These are phyloP conservation scores for Lotus japonicus DNA, from an alignment of 306 rosid species.

Conservation along the genomic window DNA sequence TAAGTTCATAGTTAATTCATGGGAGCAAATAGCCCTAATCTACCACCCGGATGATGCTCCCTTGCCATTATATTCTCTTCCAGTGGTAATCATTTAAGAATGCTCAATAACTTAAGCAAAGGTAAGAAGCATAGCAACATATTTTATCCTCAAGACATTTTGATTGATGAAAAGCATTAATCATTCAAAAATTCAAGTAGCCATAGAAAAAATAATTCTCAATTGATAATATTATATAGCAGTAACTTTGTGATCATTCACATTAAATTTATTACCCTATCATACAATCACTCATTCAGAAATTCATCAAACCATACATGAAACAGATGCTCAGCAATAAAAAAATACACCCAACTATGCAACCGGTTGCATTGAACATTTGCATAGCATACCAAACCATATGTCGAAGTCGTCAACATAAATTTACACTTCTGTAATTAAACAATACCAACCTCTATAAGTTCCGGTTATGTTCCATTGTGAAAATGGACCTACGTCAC, in stretches of 20 bases:
- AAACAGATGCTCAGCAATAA: not conserved
- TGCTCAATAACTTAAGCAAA: not conserved
- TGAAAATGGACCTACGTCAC: conserved; percentile 81
- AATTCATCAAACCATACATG: conserved; percentile 3
- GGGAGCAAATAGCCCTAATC: conserved; percentile 3
- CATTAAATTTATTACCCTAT: not conserved
- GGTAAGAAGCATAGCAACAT: not conserved
- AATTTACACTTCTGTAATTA: not conserved
- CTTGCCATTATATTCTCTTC: conserved; percentile 1
- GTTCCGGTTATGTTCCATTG: conserved; percentile 96
- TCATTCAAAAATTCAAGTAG: not conserved
- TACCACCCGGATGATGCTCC: not conserved
- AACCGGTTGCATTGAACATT: conserved; percentile 2
- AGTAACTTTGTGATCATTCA: not conserved
- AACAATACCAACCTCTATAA: conserved; percentile 72
- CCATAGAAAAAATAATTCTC: not conserved
- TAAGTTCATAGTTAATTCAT: conserved; percentile 10
- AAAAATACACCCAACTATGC: not conserved
- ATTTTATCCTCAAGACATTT: not conserved
- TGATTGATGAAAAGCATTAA: not conserved
- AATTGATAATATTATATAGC: not conserved
- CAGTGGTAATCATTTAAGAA: not conserved
- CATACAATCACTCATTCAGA: not conserved
- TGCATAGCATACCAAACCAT: not conserved
- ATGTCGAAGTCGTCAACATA: not conserved